Evolutionary conservation across 2,329 filamentous ascomycete species (phyloP), one percentile per base, ranked within the genome.

Genomic region (Sarocladium strictum): DNA sequence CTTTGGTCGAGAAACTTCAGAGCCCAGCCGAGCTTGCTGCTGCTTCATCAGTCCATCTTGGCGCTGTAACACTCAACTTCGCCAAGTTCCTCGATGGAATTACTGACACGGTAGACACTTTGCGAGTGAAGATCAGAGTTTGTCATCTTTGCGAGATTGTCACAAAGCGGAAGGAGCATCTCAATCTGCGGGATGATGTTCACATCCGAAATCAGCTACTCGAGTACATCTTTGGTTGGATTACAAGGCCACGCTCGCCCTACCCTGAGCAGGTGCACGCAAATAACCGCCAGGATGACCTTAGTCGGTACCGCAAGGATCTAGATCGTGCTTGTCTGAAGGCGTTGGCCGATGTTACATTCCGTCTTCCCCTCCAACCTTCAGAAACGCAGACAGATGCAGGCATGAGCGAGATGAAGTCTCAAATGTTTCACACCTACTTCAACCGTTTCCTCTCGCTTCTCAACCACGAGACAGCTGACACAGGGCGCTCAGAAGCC

Each of bases 401-500:
- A 1, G 81, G 83, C 43, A 83, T 81, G 53, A 86, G 83, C 59
- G 85, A 87, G 65, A 75, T 85, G 53, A 87, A 87, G 63, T 85
- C 82, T 1, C 81, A 87, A 61, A 84, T 87, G 79, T 88, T 88
- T 62, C 83, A 86, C 58, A 83, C 79, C 6, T 88, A 88, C 64
- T 87, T 88, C 68, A 87, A 85, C 58, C 76, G 83, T 7, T 87
- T 88, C 62, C 71, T 88, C 19, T 85, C 83, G 0, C 70, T 88
- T 3, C 72, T 88, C 26, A 85, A 85, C 57, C 74, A 81, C 51
- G 82, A 86, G 54, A 67, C 75, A 0, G 61, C 70, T 7, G 80
- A 84, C 37, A 54, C 62, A 17, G 59, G 56, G 14, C 60, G 58
- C 53, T 53, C 60, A 17, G 65, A 70, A 21, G 58, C 63, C 14